Base-by-base conservation (phyloP, 2,329 filamentous ascomycete genomes). In the Elsinoe perseae region DNA sequence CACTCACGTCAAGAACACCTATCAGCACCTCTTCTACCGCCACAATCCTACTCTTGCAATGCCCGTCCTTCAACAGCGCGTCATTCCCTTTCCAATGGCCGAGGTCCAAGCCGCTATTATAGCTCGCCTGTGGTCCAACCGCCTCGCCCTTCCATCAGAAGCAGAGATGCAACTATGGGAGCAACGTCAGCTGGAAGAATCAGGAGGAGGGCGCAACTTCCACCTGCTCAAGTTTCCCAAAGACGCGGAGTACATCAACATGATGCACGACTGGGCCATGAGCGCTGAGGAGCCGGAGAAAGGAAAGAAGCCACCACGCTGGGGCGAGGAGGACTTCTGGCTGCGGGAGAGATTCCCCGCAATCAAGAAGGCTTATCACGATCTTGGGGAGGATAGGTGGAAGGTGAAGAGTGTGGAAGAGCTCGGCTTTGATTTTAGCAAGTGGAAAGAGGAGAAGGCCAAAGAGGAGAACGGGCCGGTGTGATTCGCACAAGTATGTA, bases 71-170 rank as follows among this genome's bases (percentile, higher is more conserved):
- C 84, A 87, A 14, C 85, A 90, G 66, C 86, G 86, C 62, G 81
- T 93, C n/a, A 86, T 95, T n/a, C 92, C 92, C 0, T 95, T 95
- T 67, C 85, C 88, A 0, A 64, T 93, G 1, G 79, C 84, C 0
- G 89, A 96, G 72, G 83, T 81, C 4, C 91, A 96, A 70, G 83
- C 83, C 1, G 86, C 90, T 0, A 80, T 88, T 0, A 77, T 95
- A 44, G 82, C 90, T 1, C 81, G 88, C 1, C 79, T 91, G 0
- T 95, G 88, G 80, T 81, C 88, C 0, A 86, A 87, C 30, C 73
- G 81, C 0, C 73, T 95, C 0, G 60, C 71, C 0, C 73, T 95
- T 7, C 90, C 90, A 0, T 65, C 80, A 0, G 68, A 67, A 1
- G 66, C 73, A 0, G 81, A 82, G 53, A 95, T 96, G 85, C 69